Base-by-base conservation (phyloP, 176 grass and related monocot species). In the Aegilops sharonensis region DNA sequence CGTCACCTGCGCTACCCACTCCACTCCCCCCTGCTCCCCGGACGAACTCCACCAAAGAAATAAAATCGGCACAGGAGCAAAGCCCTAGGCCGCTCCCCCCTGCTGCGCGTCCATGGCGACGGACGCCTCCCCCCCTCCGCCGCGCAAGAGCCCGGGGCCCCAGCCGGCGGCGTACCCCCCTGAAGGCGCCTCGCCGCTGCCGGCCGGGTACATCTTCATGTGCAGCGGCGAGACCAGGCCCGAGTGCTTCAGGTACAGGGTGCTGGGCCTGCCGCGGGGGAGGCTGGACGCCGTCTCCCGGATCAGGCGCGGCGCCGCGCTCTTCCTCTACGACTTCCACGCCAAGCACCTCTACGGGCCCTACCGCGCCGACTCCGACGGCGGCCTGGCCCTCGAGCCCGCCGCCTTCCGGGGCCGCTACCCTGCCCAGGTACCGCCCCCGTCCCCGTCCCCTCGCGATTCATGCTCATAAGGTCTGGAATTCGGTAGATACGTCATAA, bases 291-390 rank as follows among this genome's bases (percentile, higher is more conserved):
- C 50, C 7, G 95, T 98, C 68, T 81, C 84, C 77, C 89, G 84
- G 80, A 92, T 98, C 83, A 90, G 87, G 85, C 81, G 85, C 9
- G 95, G 89, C 32, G 80, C 95, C 9, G 91, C 47, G 83, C 88
- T 98, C 64, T 98, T 98, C 79, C 92, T 98, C 50, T 98, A 93
- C 81, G 93, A 98, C 88, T 95, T 92, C 68, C 88, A 92, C 82
- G n/a, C 75, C 66, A 98, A 63, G 88, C 66, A 75, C 64, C 88
- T 98, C 40, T 83, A 98, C 62, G 95, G 95, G 35, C 77, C 94
- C 72, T 98, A 95, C 78, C 87, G 68, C 66, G 95, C 93, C 11
- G 72, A 52, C 68, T 89, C 89, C 31, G 75, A 87, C 40, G 91
- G 93, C 39, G 86, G 89, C 5, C 50, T 83, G 81, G 78, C 85